These are phyloP conservation scores for Zygotorulaspora danielsina DNA, from an alignment of 805 yeast species.

Conservation along the genomic window DNA sequence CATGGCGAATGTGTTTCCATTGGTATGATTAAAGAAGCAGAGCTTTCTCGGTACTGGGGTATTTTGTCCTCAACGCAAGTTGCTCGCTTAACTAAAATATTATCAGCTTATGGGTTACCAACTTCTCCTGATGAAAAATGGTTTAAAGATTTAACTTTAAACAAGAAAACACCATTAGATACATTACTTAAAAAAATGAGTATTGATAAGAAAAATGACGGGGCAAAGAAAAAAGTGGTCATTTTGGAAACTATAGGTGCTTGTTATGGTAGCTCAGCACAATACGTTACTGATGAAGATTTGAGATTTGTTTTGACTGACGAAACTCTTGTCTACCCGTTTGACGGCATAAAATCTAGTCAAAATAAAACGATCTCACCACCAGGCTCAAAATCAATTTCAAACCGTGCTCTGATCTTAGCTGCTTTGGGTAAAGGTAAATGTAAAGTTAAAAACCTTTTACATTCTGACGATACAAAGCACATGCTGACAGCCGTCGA, in stretches of 20 bases:
- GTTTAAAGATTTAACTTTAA: conserved; percentile 63
- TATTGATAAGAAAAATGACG: conserved; percentile 95
- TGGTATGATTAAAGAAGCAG: conserved; percentile 94
- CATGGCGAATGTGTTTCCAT: conserved; percentile 99
- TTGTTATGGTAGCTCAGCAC: conserved; percentile 85
- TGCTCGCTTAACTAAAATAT: conserved; percentile 77
- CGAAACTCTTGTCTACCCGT: conserved; percentile 65
- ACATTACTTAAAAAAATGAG: conserved; percentile 78
- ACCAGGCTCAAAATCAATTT: conserved; percentile 96
- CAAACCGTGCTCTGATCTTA: conserved; percentile 87
- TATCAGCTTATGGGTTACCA: conserved; percentile 84
- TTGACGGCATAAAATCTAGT: conserved; percentile 33
- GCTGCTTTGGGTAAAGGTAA: conserved; percentile 90
- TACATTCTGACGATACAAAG: conserved; percentile 95
- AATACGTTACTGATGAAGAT: conserved; percentile 74
- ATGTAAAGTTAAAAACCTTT: conserved; percentile 74
- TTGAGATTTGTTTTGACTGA: conserved; percentile 78
- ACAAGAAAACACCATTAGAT: conserved; percentile 73
- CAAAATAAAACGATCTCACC: conserved; percentile 55
- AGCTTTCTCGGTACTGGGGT: conserved; percentile 87
- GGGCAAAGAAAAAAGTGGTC: conserved; percentile 82
- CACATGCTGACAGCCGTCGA: conserved; percentile 88
- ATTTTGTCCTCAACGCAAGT: conserved; percentile 89
- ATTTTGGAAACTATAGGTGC: conserved; percentile 79
- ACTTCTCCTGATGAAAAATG: conserved; percentile 67